Evolutionary conservation across 257 asterid genomes (phyloP).

Genomic region (Salvia rosmarinus): DNA sequence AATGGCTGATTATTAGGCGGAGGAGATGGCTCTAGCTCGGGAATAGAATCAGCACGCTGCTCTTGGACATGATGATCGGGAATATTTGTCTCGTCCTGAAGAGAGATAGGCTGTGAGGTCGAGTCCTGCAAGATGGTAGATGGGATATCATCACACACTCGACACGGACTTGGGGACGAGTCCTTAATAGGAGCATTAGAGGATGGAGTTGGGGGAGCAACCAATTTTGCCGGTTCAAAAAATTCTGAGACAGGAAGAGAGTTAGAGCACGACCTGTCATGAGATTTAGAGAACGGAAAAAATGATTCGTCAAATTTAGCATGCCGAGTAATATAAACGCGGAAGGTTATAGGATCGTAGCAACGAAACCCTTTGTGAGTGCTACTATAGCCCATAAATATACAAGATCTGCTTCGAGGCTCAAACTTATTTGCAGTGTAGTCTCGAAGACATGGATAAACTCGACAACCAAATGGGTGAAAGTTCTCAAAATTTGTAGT

Average conservation of each 20-base stretch:
- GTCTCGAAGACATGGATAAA: neutral
- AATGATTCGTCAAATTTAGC: neutral
- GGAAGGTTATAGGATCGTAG: neutral
- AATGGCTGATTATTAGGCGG: neutral
- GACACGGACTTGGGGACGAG: neutral
- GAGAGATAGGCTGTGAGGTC: too few relatives aligned
- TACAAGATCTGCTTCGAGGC: conserved; percentile 1
- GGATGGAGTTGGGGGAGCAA: neutral
- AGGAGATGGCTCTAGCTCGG: neutral
- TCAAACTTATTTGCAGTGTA: neutral
- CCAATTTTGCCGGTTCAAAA: neutral
- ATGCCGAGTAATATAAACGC: neutral
- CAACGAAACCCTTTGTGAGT: neutral
- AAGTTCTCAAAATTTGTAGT: neutral
- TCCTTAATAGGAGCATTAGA: neutral
- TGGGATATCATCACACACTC: neutral
- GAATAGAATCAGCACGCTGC: neutral
- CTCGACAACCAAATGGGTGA: neutral
- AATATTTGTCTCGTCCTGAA: too few relatives aligned
- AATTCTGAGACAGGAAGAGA: too few relatives aligned
- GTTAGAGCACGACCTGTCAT: neutral
- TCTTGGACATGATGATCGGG: neutral
- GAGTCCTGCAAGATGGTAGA: too few relatives aligned
- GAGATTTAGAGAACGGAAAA: neutral
- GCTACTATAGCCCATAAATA: neutral